Evolutionary conservation across 2,329 filamentous ascomycete species (phyloP).

Genomic region (Neonectria faginata): DNA sequence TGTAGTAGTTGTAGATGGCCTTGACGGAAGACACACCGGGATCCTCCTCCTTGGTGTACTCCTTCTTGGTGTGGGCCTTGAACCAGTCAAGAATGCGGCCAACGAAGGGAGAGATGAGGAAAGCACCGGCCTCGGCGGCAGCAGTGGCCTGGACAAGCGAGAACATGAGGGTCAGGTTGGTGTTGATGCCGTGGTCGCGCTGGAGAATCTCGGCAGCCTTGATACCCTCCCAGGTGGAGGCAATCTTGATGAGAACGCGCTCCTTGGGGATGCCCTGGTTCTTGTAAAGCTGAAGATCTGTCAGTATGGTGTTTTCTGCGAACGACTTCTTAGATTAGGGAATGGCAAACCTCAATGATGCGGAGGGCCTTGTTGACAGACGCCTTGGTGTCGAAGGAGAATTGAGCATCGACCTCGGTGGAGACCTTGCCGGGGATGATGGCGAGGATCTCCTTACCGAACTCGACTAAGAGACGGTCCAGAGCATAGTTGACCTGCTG

Average conservation of each 20-base stretch:
- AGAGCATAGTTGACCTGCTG: slow-evolving; percentile 89
- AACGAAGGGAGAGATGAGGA: slow-evolving; percentile 99
- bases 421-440: slow-evolving; percentile 99
- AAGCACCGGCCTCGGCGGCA: slow-evolving; percentile 93
- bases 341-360: slow-evolving; percentile 84
- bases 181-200: slow-evolving; percentile 95
- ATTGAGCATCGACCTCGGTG: slow-evolving; percentile 95
- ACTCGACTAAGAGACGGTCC: slow-evolving; percentile 95
- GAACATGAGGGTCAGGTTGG: slow-evolving; percentile 99
- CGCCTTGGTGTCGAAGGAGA: slow-evolving; percentile 94
- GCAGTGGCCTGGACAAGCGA: slow-evolving; percentile 93
- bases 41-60: slow-evolving; percentile 90
- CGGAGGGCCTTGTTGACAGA: slow-evolving; percentile 96
- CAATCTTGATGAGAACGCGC: slow-evolving; percentile 97
- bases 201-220: slow-evolving; percentile 98
- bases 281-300: slow-evolving; percentile 82
- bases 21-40: slow-evolving; percentile 95
- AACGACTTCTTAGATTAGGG: not conserved
- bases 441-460: slow-evolving; percentile 96
- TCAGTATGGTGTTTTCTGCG: slow-evolving; percentile 23
- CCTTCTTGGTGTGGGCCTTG: slow-evolving; percentile 96
- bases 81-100: slow-evolving; percentile 99
- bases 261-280: slow-evolving; percentile 91
- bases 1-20: slow-evolving; percentile 99
- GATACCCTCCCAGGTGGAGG: slow-evolving; percentile 99